Evolutionary conservation across 1,139 yeast genomes (phyloP).

Genomic region (Debaryomyces udenii): DNA sequence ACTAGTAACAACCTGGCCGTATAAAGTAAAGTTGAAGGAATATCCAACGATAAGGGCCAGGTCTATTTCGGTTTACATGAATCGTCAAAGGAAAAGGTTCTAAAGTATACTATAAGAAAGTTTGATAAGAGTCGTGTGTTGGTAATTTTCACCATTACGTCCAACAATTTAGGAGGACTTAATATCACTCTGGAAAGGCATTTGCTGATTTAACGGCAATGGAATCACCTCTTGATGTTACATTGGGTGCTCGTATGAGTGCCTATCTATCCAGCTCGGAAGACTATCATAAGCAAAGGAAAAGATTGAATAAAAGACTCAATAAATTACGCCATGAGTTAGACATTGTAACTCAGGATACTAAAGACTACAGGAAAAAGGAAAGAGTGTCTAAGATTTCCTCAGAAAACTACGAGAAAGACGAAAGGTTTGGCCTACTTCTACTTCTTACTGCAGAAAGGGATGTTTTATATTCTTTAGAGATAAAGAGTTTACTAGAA

Average conservation of each 20-base stretch:
- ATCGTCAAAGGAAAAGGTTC: too few species aligned
- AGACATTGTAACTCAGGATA: slow-evolving; percentile 58
- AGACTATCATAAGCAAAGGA: slow-evolving; percentile 54
- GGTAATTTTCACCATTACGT: neutral
- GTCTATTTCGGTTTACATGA: too few species aligned
- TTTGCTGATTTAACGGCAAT: slow-evolving; percentile 13
- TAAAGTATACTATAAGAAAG: too few species aligned
- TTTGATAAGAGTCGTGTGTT: neutral
- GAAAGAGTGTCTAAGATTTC: slow-evolving; percentile 47
- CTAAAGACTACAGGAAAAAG: slow-evolving; percentile 53
- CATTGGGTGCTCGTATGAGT: slow-evolving; percentile 51
- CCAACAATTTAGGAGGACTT: neutral
- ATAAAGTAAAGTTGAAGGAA: neutral
- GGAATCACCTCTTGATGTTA: slow-evolving; percentile 44
- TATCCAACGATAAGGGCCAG: too few species aligned
- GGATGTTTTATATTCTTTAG: slow-evolving; percentile 68
- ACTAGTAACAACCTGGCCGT: neutral
- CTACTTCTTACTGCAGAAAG: slow-evolving; percentile 65
- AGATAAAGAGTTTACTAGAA: slow-evolving; percentile 60
- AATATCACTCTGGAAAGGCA: too few species aligned
- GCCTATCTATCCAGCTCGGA: slow-evolving; percentile 54
- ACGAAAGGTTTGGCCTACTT: slow-evolving; percentile 50
- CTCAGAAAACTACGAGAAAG: slow-evolving; percentile 48
- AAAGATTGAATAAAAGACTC: slow-evolving; percentile 48
- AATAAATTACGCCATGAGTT: slow-evolving; percentile 60